A percentile compares a stretch with the other conserved stretches of the same genome.
Conservation (phyloP, 129 eudicot genomes). For the Helianthus tuberosus region DNA sequence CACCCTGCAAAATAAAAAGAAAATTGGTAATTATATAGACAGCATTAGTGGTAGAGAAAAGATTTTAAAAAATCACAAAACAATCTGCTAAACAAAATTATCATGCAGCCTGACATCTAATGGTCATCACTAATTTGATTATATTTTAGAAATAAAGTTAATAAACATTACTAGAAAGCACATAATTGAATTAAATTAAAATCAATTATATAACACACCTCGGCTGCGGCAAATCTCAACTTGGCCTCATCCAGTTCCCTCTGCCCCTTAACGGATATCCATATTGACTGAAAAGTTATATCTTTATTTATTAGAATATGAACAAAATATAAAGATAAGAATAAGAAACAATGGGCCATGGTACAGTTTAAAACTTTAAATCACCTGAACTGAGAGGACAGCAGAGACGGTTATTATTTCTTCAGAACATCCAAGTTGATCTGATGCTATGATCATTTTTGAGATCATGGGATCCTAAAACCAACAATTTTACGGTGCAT, state of each 20-base stretch:
- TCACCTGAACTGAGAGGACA: constrained; percentile 84
- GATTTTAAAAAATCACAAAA: background rate
- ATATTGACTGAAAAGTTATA: constrained; percentile 64
- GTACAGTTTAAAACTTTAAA: background rate
- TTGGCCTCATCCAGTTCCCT: constrained; percentile 94
- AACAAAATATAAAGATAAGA: constrained; percentile 13
- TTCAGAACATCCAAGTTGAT: constrained; percentile 80
- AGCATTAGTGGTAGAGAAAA: background rate
- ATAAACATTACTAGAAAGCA: background rate
- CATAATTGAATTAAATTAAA: background rate
- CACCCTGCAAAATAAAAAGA: constrained; percentile 68
- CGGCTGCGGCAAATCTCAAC: constrained; percentile 93
- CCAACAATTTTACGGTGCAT: constrained; percentile 4
- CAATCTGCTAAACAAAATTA: background rate
- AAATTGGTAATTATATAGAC: background rate
- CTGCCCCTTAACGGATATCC: constrained; percentile 83
- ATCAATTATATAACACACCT: constrained; percentile 48
- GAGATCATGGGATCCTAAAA: constrained; percentile 93
- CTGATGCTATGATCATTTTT: constrained; percentile 88
- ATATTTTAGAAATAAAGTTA: background rate
- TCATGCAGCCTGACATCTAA: background rate
- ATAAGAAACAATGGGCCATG: background rate
- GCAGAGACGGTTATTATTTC: constrained; percentile 88
- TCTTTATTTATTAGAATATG: background rate
- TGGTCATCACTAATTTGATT: background rate